These are phyloP conservation scores for Beta vulgaris DNA, from an alignment of 148 eudicot genomes.

Conservation along the genomic window DNA sequence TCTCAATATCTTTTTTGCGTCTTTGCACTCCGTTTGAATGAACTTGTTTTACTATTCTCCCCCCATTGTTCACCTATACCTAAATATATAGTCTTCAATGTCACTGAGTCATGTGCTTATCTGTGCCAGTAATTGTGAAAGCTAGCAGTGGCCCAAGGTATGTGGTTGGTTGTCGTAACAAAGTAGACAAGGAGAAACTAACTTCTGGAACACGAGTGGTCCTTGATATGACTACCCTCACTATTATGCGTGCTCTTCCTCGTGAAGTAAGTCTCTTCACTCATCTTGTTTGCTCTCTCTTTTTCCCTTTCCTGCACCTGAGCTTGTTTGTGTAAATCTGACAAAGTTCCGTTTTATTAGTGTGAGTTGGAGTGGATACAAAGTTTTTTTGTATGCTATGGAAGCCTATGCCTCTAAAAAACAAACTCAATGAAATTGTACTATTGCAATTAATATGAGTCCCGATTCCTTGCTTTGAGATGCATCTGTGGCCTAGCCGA, in stretches of 20 bases:
- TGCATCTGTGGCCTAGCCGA: background rate
- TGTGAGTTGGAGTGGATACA: no score
- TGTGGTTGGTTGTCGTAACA: constrained; percentile 95
- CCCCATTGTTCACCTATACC: background rate
- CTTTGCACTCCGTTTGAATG: background rate
- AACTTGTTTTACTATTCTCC: background rate
- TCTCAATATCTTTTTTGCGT: background rate
- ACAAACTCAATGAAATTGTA: background rate
- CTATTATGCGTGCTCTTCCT: constrained; percentile 96
- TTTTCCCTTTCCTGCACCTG: background rate
- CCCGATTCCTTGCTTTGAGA: no score
- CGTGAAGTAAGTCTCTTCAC: constrained; percentile 66
- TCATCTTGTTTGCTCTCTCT: background rate
- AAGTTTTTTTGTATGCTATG: background rate
- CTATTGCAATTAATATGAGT: no score
- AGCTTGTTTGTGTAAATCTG: background rate
- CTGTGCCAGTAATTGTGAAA: constrained; percentile 64
- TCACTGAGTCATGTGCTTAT: constrained; percentile 14
- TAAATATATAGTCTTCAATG: background rate
- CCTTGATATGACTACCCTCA: constrained; percentile 96
- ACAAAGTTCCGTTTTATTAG: no score
- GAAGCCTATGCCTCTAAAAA: background rate
- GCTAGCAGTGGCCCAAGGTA: constrained; percentile 99
- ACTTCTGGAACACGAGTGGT: constrained; percentile 94
- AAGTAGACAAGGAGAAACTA: constrained; percentile 95